Base-by-base conservation (phyloP, 805 yeast species). In the Ogataea angusta region DNA sequence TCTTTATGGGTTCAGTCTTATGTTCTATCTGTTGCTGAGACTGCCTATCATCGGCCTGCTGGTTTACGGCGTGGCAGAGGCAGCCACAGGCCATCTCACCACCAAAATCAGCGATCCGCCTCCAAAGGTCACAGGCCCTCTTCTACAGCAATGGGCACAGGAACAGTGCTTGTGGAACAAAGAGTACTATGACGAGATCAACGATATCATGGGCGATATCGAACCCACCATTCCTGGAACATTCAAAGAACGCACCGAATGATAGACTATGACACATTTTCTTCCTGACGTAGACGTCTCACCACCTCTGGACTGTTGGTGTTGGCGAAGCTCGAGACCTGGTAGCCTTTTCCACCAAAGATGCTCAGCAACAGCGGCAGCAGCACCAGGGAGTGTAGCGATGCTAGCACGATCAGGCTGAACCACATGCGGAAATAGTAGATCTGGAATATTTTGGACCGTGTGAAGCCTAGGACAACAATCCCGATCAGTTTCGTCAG, bases 391-490 rank as follows among this genome's bases (percentile, higher is more conserved):
- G 93, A 76, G 59, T 91, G 97, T 1, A 84, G 49, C 0, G 90
- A 78, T 1, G 95, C 96, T 41, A 85, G 68, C 1, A 84, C 46
- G 7, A 91, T 82, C 45, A 91, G 69, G 1, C 89, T 70, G 10
- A 85, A 64, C 98, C 98, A 91, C 96, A 91, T 90, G 46, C 95
- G 68, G 70, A 91, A 91, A 60, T 93, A 91, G 62, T 87, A 91
- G 2, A 91, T 76, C 51, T 88, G 95, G 62, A 91, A 93, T 22
- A 91, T 90, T 60, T 84, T 80, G 14, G 96, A 86, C 47, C 77
- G 69, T 0, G 98, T 87, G 60, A 90, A 89, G 5, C 95, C 95
- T 27, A 91, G 67, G 9, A 91, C 95, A 18, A 73, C 62, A 1
- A 91, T 88, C 1, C 99, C 99, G 51, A 93, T 80, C 16, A 91